A percentile compares a stretch with the other conserved stretches of the same genome.
Conservation (phyloP, 495 filamentous ascomycete species). For the Penicillium cosmopolitanum region DNA sequence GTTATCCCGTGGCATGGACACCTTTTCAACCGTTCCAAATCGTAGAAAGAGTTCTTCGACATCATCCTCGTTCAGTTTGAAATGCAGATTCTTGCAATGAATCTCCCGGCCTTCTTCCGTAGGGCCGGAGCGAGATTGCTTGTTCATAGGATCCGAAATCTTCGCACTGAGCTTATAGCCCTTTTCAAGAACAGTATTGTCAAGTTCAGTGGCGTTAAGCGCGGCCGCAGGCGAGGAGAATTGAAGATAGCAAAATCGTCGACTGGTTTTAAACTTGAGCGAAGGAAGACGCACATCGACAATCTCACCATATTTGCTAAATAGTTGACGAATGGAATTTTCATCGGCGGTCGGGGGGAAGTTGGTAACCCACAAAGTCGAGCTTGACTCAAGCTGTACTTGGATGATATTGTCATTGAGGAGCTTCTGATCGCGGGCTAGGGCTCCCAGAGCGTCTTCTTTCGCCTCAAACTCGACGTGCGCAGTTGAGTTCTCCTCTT, state of each 20-base stretch:
- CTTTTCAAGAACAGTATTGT: slow-evolving; percentile 68
- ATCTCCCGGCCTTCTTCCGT: slow-evolving; percentile 83
- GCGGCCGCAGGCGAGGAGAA: slow-evolving; percentile 70
- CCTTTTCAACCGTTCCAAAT: slow-evolving; percentile 72
- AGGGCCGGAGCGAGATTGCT: slow-evolving; percentile 80
- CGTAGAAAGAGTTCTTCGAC: slow-evolving; percentile 69
- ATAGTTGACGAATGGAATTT: slow-evolving; percentile 72
- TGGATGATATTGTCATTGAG: slow-evolving; percentile 71
- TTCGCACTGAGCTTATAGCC: slow-evolving; percentile 71
- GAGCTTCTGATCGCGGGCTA: slow-evolving; percentile 75
- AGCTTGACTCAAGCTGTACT: slow-evolving; percentile 70
- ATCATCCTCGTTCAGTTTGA: slow-evolving; percentile 65
- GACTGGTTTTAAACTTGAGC: slow-evolving; percentile 82
- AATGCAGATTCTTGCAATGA: slow-evolving; percentile 77
- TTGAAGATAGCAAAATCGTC: slow-evolving; percentile 93
- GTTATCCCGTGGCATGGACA: slow-evolving; percentile 66
- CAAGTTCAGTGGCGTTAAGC: slow-evolving; percentile 66
- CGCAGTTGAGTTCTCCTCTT: slow-evolving; percentile 64
- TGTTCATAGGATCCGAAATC: slow-evolving; percentile 79
- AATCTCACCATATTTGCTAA: slow-evolving; percentile 78
- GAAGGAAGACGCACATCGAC: slow-evolving; percentile 87
- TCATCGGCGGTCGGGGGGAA: slow-evolving; percentile 88
- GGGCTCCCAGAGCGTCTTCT: slow-evolving; percentile 80
- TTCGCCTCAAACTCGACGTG: slow-evolving; percentile 81
- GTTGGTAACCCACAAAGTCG: slow-evolving; percentile 89